Evolutionary conservation across 1,139 yeast species (phyloP).

Genomic region (Candida smagusa): DNA sequence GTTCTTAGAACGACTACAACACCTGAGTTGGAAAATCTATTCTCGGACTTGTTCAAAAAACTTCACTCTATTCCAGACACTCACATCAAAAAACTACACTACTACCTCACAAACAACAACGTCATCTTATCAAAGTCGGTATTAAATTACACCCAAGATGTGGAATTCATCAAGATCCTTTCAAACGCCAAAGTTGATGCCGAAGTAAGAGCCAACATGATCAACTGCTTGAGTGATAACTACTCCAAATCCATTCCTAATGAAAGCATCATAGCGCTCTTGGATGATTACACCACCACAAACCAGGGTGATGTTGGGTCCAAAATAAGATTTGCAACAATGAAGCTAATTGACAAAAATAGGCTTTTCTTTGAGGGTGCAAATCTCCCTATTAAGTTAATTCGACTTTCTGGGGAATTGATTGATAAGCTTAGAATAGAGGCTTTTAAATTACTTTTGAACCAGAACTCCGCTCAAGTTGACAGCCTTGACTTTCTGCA

Average conservation of each 20-base stretch:
- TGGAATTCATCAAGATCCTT: slow-evolving; percentile 15
- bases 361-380: slow-evolving; percentile 3
- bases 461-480: slow-evolving; percentile 1
- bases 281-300: slow-evolving; percentile 66
- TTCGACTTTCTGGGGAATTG: slow-evolving; percentile 53
- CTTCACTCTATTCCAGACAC: slow-evolving; percentile 12
- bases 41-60: slow-evolving; percentile 20
- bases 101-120: slow-evolving; percentile 28
- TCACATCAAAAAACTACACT: slow-evolving; percentile 20
- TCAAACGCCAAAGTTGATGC: slow-evolving; percentile 20
- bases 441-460: slow-evolving; percentile 24
- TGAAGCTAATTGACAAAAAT: slow-evolving; percentile 36
- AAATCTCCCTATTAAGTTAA: slow-evolving; percentile 29
- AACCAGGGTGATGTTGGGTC: slow-evolving; percentile 82
- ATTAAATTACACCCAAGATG: slow-evolving; percentile 21
- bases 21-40: slow-evolving; percentile 16
- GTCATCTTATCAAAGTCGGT: slow-evolving; percentile 29
- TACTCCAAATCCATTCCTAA: not conserved
- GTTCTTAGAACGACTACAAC: slow-evolving; percentile 16
- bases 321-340: slow-evolving; percentile 54
- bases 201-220: slow-evolving; percentile 24
- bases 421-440: slow-evolving; percentile 29
- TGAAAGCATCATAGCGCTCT: slow-evolving; percentile 13
- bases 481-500: slow-evolving; percentile 7
- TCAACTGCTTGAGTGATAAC: slow-evolving; percentile 14